Evolutionary conservation across 495 filamentous ascomycete genomes (phyloP).

Genomic region (Aspergillus sclerotioniger): DNA sequence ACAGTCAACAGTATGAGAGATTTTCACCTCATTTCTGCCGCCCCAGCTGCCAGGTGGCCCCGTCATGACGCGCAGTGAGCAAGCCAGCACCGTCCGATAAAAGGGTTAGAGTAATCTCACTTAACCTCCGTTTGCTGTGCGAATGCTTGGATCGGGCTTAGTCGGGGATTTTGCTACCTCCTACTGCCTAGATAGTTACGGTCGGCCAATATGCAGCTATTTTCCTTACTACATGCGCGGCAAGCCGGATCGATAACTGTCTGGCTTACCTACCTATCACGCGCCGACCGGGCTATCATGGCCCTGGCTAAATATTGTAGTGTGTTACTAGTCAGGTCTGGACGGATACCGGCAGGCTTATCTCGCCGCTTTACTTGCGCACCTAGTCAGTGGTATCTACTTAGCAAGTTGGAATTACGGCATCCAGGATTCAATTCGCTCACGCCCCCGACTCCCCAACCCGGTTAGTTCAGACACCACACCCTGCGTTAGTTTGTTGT

Average conservation of each 20-base stretch:
- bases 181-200: no score
- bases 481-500: no score
- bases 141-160: conserved; percentile 1
- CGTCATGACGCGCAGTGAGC: not conserved
- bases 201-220: not conserved
- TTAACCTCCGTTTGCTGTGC: conserved; percentile 1
- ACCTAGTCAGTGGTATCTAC: no score
- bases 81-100: conserved; percentile 1
- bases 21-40: not conserved
- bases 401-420: no score
- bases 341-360: not conserved
- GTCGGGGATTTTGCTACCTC: not conserved
- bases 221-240: not conserved
- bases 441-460: no score
- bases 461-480: no score
- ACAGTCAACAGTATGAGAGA: not conserved
- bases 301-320: not conserved
- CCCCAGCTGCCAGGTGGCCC: not conserved
- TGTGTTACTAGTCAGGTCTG: not conserved
- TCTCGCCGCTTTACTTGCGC: not conserved
- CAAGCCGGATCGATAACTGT: not conserved
- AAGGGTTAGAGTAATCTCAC: conserved; percentile 1
- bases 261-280: not conserved
- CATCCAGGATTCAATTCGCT: no score
- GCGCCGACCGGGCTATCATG: not conserved